A percentile compares a stretch with the other conserved stretches of the same genome.
Evolutionary conservation across 1,284 basidiomycete species (phyloP).

Genomic region (Paramarasmius palmivorus): DNA sequence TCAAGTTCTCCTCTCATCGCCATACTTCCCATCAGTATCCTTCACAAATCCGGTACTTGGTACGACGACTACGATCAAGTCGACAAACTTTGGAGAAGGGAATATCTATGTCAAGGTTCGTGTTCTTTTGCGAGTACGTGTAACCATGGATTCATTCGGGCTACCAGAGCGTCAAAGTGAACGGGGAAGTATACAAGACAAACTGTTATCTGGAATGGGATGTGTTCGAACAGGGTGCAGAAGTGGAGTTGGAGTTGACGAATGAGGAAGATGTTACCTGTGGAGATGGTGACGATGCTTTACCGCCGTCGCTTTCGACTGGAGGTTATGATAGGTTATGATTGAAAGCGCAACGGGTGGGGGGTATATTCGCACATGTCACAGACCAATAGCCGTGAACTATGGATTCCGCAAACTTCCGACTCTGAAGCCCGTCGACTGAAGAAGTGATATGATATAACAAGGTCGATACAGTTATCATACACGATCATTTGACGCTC

Average conservation of each 20-base stretch:
- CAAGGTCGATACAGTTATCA: no score
- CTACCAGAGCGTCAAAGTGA: conserved; percentile 52
- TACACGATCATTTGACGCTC: no score
- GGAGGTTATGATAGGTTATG: conserved; percentile 53
- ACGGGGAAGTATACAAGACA: conserved; percentile 56
- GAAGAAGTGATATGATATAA: no score
- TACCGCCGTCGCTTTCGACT: conserved; percentile 63
- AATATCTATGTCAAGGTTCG: conserved; percentile 56
- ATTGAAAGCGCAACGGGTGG: no score
- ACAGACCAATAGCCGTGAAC: no score
- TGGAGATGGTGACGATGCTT: conserved; percentile 41
- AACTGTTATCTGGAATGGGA: conserved; percentile 62
- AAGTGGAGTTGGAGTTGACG: conserved; percentile 51
- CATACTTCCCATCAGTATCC: conserved; percentile 58
- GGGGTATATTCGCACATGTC: no score
- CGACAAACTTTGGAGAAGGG: conserved; percentile 51
- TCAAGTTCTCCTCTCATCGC: conserved; percentile 60
- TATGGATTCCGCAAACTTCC: no score
- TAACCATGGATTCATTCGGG: neutral
- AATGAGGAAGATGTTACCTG: conserved; percentile 51
- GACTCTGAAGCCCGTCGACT: no score
- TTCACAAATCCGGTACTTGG: conserved; percentile 59
- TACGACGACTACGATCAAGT: conserved; percentile 54
- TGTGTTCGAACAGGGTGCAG: conserved; percentile 50
- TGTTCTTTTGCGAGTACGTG: conserved; percentile 1